Base-by-base conservation (phyloP, 768 basidiomycete genomes). In the Phanerodontia chrysosporium region DNA sequence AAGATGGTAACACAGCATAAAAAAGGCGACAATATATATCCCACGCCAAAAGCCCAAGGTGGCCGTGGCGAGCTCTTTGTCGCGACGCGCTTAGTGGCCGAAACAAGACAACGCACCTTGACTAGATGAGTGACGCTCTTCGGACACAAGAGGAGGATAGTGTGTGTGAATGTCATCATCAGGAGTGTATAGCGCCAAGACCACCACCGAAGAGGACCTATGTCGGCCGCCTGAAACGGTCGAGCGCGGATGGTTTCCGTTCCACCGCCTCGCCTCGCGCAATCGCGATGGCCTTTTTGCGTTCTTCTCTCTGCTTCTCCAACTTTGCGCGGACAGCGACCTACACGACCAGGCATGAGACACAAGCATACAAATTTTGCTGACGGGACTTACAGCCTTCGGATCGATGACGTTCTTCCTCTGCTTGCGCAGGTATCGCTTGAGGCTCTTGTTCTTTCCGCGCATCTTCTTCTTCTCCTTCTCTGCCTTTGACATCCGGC, bases 391-490 rank as follows among this genome's bases (percentile, higher is more conserved):
- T 57, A 91, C 89, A 24, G 82, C 79, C 24, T 81, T 79, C 24
- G 92, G 92, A 70, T 98, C 95, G 62, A 98, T 83, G 49, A 98
- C 91, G 67, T 98, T 97, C 78, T 95, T 94, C 70, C 92, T 84
- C 73, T 96, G 90, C 77, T 95, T 97, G 66, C 91, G 81, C 62
- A 97, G 72, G 71, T 85, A 90, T 77, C 93, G 78, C 72, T 94
- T 96, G 69, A 95, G 69, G 70, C 85, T 89, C 79, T 92, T 94
- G 25, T 83, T 84, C 70, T 87, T 94, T 16, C 95, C 94, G 32
- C 93, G 83, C 88, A 90, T 92, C 78, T 83, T 89, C 66, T 82
- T 81, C 76, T 86, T 91, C 70, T 87, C 84, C 66, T 76, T 76
- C 65, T 77, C 76, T 62, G 72, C 75, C 63, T 66, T 74, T 35